A percentile compares a stretch with the other conserved stretches of the same genome.
phyloP scores from a whole-genome alignment of 139 green algal species.

The Chlamydomonas sp. region DNA sequence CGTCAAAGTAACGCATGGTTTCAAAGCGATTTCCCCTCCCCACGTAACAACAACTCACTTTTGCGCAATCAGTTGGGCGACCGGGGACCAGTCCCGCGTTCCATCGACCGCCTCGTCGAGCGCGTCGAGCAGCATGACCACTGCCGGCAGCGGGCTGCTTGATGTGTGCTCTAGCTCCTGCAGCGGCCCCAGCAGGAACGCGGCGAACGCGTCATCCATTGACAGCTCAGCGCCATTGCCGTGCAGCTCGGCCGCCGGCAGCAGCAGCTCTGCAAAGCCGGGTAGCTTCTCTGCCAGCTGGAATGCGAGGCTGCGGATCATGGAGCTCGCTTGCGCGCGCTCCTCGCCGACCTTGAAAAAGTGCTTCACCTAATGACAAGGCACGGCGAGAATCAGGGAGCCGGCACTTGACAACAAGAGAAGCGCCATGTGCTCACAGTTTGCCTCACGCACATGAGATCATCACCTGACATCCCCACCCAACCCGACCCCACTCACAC shows the following conservation, averaged over 20 bases:
- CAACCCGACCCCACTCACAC: too few relatives aligned
- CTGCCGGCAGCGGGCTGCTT: neutral
- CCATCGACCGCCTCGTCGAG: neutral
- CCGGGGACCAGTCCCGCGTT: neutral
- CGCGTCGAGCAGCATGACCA: neutral
- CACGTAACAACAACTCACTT: too few relatives aligned
- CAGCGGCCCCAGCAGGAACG: neutral
- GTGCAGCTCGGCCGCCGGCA: neutral
- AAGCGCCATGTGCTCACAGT: too few relatives aligned
- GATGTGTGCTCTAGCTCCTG: neutral
- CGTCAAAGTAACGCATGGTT: too few relatives aligned
- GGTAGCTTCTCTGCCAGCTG: neutral
- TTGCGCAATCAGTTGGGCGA: neutral
- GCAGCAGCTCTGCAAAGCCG: neutral
- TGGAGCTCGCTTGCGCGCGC: neutral
- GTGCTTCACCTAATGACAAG: neutral
- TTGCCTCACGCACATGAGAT: too few relatives aligned
- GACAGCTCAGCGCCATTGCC: neutral
- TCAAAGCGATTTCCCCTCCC: too few relatives aligned
- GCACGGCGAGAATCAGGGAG: too few relatives aligned
- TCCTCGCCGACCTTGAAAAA: conserved; percentile 1
- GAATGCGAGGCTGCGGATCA: neutral
- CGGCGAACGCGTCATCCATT: neutral
- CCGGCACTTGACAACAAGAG: too few relatives aligned
- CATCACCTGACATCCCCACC: too few relatives aligned